These are phyloP conservation scores for Geoglossum glabrum DNA, from an alignment of 495 filamentous ascomycete species.

Conservation along the genomic window DNA sequence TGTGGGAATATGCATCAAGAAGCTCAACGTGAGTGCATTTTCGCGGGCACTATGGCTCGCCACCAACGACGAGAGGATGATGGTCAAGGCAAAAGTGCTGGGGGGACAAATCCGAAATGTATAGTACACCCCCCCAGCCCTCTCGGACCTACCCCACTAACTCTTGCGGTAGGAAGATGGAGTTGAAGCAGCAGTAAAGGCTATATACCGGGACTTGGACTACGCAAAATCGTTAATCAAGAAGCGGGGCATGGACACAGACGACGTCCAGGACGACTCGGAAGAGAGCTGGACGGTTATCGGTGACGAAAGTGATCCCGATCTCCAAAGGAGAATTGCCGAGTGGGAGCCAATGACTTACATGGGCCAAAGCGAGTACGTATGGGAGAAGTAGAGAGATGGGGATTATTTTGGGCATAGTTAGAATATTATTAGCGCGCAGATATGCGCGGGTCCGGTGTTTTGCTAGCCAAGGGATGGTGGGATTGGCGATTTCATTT, in stretches of 20 bases:
- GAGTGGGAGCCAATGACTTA: constrained; percentile 13
- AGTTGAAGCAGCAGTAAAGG: constrained; percentile 71
- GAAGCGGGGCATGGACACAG: constrained; percentile 26
- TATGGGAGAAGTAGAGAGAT: neutral
- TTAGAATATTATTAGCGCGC: neutral
- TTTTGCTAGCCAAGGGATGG: neutral
- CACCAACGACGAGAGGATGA: constrained; percentile 74
- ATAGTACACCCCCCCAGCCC: constrained; percentile 13
- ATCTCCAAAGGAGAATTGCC: constrained; percentile 24
- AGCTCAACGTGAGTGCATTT: constrained; percentile 65
- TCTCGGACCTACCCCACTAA: neutral
- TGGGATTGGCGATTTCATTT: neutral
- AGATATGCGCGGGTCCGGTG: neutral
- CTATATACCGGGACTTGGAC: constrained; percentile 86
- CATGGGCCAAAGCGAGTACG: neutral
- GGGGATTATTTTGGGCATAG: neutral
- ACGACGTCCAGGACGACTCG: constrained; percentile 27
- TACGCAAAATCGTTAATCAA: constrained; percentile 82
- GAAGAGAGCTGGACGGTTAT: constrained; percentile 60
- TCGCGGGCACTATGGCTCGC: constrained; percentile 80
- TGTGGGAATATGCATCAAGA: constrained; percentile 77
- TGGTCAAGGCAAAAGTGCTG: constrained; percentile 58
- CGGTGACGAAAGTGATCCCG: constrained; percentile 40
- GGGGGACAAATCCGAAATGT: constrained; percentile 77
- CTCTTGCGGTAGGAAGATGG: constrained; percentile 50